Conservation (phyloP, 345 rosid genomes). For the Balakata baccata region DNA sequence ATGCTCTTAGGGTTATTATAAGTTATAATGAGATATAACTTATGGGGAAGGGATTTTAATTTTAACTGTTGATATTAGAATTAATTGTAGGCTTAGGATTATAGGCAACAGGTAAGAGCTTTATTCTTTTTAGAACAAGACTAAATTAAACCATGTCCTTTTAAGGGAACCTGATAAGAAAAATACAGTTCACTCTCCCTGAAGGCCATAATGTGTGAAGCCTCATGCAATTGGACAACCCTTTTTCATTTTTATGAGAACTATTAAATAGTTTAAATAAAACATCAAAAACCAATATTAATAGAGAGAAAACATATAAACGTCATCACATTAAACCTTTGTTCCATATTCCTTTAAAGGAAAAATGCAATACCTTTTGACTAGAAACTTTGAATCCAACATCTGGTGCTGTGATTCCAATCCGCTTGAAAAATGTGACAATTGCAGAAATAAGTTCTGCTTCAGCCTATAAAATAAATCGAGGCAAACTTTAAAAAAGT, state of each 20-base stretch:
- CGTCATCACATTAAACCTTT: neutral
- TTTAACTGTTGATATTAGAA: no score
- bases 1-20: no score
- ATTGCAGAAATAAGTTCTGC: slow-evolving; percentile 89
- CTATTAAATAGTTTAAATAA: neutral
- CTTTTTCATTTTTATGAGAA: neutral
- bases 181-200: neutral
- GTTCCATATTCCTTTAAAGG: neutral
- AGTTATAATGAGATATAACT: no score
- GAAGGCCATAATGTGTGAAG: neutral
- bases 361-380: slow-evolving; percentile 58
- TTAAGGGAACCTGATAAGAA: no score
- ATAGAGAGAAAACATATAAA: neutral
- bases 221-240: neutral
- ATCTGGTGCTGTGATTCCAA: slow-evolving; percentile 80
- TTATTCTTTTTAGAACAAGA: no score
- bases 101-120: no score
- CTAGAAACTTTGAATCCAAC: slow-evolving; percentile 93
- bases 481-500: neutral
- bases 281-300: neutral
- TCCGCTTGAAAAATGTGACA: slow-evolving; percentile 68
- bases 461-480: slow-evolving; percentile 61
- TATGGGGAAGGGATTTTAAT: no score
- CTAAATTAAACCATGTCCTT: no score
- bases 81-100: no score